Base-by-base conservation (phyloP, 1,139 yeast genomes). In the Lodderomyces theae region DNA sequence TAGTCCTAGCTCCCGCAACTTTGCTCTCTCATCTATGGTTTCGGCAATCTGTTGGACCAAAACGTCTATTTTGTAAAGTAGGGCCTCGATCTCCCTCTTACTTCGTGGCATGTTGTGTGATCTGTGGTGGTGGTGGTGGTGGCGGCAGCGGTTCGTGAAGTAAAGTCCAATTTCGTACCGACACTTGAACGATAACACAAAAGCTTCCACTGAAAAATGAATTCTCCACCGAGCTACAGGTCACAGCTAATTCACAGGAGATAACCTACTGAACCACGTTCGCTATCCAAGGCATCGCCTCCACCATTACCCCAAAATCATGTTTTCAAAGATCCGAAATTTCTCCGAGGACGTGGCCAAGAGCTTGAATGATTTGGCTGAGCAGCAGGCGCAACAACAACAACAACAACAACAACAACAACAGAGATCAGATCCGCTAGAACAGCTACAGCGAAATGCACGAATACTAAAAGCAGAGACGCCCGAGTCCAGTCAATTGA, bases 291-390 rank as follows among this genome's bases (percentile, higher is more conserved):
- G n/a, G 15, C 9, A n/a, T 16, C n/a, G 5, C 9, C 25, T 10
- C 10, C 9, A 5, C 25, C 25, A 23, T 9, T 23, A 9, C 25
- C 7, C 4, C 11, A 23, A 25, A n/a, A 19, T 3, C 17, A 64
- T 64, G 69, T 63, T 64, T 51, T 59, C 58, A 25, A 58, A 63
- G 46, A 47, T 64, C 4, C 86, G 85, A 65, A 82, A 80, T 52
- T 66, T 87, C 38, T 72, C 87, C 3, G 77, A 70, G 45, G 77
- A 72, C 47, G 72, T 72, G 52, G 75, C 77, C 34, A 71, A 69
- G 50, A 65, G 68, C 37, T 57, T 72, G 48, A 70, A 68, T 44
- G 72, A 67, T 36, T 49, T 39, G 45, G 45, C 43, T 38, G 53
- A 46, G n/a, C 42, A 34, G 31, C 34, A 35, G 23, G 37, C 19